Conservation (phyloP, 306 rosid genomes). For the Vigna nakashimae region DNA sequence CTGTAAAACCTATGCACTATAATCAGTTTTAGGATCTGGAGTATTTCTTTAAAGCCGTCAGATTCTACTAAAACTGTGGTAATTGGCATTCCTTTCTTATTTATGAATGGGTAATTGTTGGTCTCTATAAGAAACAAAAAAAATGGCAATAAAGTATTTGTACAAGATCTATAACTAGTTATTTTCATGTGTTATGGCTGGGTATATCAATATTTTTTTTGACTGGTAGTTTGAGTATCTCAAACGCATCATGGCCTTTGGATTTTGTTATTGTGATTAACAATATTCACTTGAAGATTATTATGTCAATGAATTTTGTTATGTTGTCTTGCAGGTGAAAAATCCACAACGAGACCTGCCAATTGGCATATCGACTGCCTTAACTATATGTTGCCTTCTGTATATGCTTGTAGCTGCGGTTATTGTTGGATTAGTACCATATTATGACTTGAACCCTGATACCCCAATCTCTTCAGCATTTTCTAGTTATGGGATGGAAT, state of each 20-base stretch:
- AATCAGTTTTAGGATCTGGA: not conserved
- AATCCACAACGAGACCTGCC: slow-evolving; percentile 82
- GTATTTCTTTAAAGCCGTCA: slow-evolving; percentile 22
- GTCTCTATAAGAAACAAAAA: not conserved
- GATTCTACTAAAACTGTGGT: slow-evolving; percentile 15
- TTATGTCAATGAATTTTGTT: slow-evolving; percentile 11
- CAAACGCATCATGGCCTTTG: slow-evolving; percentile 31
- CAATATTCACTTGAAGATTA: slow-evolving; percentile 16
- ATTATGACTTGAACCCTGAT: slow-evolving; percentile 67
- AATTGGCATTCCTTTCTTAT: not conserved
- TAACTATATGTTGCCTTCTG: slow-evolving; percentile 64
- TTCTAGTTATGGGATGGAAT: slow-evolving; percentile 64
- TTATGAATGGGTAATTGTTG: not conserved
- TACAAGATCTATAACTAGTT: slow-evolving; percentile 16
- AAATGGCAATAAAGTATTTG: not conserved
- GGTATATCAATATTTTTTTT: slow-evolving; percentile 10
- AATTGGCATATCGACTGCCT: slow-evolving; percentile 66
- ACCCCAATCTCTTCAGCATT: slow-evolving; percentile 78
- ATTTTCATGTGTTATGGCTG: not conserved
- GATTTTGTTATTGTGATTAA: slow-evolving; percentile 2
- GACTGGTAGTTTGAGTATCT: slow-evolving; percentile 34
- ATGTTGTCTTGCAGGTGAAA: slow-evolving; percentile 60
- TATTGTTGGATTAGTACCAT: slow-evolving; percentile 77
- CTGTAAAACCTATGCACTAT: slow-evolving; percentile 9
- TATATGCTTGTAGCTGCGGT: slow-evolving; percentile 76